These are phyloP conservation scores for Rosa persica DNA, from an alignment of 306 rosid genomes.

Conservation along the genomic window DNA sequence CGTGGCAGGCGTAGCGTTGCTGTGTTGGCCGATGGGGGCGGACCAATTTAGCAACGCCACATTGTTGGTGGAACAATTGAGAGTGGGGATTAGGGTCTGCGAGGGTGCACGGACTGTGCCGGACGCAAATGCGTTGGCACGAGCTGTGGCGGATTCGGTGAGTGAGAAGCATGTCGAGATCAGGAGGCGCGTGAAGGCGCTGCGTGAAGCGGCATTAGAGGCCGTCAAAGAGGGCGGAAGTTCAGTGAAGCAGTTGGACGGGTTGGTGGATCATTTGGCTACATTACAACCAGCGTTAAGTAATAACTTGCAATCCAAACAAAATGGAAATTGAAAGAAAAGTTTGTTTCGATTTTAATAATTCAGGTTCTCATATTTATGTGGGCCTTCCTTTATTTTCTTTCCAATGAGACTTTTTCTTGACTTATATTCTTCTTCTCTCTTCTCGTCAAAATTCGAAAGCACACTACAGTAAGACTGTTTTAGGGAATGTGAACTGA, in stretches of 20 bases:
- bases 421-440: not conserved
- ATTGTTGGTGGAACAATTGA: slow-evolving; percentile 43
- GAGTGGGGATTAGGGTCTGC: slow-evolving; percentile 33
- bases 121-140: slow-evolving; percentile 24
- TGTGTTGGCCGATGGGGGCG: slow-evolving; percentile 51
- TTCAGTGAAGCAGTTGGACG: slow-evolving; percentile 25
- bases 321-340: not conserved
- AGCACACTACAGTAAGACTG: not conserved
- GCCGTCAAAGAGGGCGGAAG: slow-evolving; percentile 40
- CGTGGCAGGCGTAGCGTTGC: slow-evolving; percentile 33
- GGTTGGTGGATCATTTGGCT: slow-evolving; percentile 17
- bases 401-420: not conserved
- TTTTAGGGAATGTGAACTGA: not conserved
- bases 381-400: not conserved
- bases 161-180: not conserved
- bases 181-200: not conserved
- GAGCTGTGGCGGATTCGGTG: slow-evolving; percentile 35
- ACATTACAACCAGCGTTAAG: not conserved
- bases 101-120: slow-evolving; percentile 34
- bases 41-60: slow-evolving; percentile 44
- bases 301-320: not conserved
- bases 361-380: too few relatives aligned
- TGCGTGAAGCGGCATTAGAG: slow-evolving; percentile 26
- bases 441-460: not conserved
- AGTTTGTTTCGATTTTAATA: not conserved